Base-by-base conservation (phyloP, 768 basidiomycete genomes). In the Tulasnella sp. region DNA sequence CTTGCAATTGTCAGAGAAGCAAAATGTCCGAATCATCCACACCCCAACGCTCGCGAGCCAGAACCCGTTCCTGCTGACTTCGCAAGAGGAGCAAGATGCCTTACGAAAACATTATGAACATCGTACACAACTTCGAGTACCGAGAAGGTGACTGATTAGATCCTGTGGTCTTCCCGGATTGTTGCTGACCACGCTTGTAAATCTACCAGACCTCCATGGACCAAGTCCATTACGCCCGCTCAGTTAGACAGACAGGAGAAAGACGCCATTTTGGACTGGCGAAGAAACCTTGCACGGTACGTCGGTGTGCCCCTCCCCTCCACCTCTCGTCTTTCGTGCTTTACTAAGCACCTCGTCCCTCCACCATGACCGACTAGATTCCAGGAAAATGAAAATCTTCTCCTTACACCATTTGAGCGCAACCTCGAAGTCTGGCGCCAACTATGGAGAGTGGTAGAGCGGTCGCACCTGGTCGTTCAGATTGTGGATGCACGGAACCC, bases 341-440 rank as follows among this genome's bases (percentile, higher is more conserved):
- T 64, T 64, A 64, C 60, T 64, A 64, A 64, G 60, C 60, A 9
- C 6, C 28, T 18, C 24, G 18, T 74, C 37, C 44, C 76, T 75
- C 54, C 44, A 60, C 37, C 22, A 58, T 31, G 31, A 14, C 64
- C 24, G 54, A 7, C 73, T 50, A 98, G 96, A 80, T 88, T 98
- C 18, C 96, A 97, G 84, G 96, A 98, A 83, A 88, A 90, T 81
- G 93, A 97, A 79, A 90, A 91, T 58, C 90, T 99, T 41, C 89
- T 98, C n/a, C 88, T 98, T 0, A 97, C 97, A 0, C 97, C 96
- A 6, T 99, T 98, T 84, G 98, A 99, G 85, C 93, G 96, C 75
- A 99, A 99, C 84, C 87, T 99, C 44, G 97, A 99, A 88, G 98
- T 99, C 18, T 99, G 98, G 97, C 89, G 98, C 64, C 98, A 99